phyloP scores from a whole-genome alignment of 2,329 filamentous ascomycete genomes.

The Immersiporthe knoxdaviesiana region DNA sequence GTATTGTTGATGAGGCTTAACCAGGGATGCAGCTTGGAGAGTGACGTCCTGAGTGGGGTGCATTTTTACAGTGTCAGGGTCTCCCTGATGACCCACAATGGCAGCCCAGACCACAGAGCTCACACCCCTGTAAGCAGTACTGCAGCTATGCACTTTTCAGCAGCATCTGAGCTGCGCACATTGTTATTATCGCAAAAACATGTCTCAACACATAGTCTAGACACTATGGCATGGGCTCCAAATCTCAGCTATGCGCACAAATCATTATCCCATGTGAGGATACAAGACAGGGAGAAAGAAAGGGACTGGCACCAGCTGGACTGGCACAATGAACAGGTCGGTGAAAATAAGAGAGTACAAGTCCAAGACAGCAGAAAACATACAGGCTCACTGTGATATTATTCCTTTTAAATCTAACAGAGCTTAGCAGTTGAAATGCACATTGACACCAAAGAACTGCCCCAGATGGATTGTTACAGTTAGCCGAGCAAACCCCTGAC shows the following conservation, averaged over 20 bases:
- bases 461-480: neutral
- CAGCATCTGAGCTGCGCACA: neutral
- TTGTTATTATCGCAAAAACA: neutral
- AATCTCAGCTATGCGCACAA: no score
- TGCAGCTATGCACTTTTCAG: neutral
- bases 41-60: constrained; percentile 18
- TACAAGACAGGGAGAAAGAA: no score
- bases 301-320: neutral
- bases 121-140: neutral
- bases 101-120: neutral
- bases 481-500: neutral
- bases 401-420: no score
- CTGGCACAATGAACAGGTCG: neutral
- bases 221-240: no score
- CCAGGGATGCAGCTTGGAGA: constrained; percentile 17
- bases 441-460: neutral
- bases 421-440: no score
- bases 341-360: neutral
- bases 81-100: neutral
- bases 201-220: no score
- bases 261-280: no score
- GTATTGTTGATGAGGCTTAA: constrained; percentile 17
- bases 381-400: neutral
- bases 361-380: no score
- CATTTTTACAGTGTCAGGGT: neutral